These are phyloP conservation scores for Aspergillus taichungensis DNA, from an alignment of 495 filamentous ascomycete genomes.

Conservation along the genomic window DNA sequence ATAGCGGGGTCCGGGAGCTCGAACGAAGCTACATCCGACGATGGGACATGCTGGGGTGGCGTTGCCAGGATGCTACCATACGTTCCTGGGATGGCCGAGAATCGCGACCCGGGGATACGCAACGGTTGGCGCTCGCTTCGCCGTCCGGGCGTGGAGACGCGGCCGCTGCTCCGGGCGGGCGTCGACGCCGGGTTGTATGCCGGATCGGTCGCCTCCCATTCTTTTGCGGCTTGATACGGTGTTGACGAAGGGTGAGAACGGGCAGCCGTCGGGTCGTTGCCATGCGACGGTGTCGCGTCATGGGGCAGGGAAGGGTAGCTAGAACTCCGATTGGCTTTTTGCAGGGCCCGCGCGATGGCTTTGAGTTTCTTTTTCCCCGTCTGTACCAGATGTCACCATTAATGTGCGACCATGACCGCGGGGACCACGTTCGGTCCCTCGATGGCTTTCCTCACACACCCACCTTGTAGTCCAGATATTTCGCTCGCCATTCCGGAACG, in stretches of 20 bases:
- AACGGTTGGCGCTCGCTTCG: constrained; percentile 31
- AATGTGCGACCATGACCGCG: no score
- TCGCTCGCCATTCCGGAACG: constrained; percentile 86
- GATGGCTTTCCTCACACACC: not conserved
- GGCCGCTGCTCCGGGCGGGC: constrained; percentile 5
- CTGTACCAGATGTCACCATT: constrained; percentile 16
- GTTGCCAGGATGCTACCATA: constrained; percentile 74
- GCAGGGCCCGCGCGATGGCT: constrained; percentile 60
- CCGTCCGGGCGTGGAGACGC: constrained; percentile 17
- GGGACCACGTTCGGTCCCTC: not conserved
- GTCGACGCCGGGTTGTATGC: constrained; percentile 6
- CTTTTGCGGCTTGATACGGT: constrained; percentile 13
- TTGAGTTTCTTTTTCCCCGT: constrained; percentile 87
- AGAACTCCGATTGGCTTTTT: constrained; percentile 49
- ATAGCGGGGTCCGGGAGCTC: constrained; percentile 72
- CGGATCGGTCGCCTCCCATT: constrained; percentile 13
- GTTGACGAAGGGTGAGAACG: constrained; percentile 7
- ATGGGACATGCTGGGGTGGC: constrained; percentile 36
- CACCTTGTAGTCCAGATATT: constrained; percentile 89
- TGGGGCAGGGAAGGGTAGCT: constrained; percentile 25
- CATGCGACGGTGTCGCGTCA: constrained; percentile 11
- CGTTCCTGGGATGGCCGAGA: constrained; percentile 29
- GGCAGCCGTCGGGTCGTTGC: constrained; percentile 6
- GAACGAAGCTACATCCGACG: constrained; percentile 39
- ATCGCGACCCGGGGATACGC: constrained; percentile 29